phyloP scores from a whole-genome alignment of 2,329 filamentous ascomycete species.

The Chaetomium sp. region DNA sequence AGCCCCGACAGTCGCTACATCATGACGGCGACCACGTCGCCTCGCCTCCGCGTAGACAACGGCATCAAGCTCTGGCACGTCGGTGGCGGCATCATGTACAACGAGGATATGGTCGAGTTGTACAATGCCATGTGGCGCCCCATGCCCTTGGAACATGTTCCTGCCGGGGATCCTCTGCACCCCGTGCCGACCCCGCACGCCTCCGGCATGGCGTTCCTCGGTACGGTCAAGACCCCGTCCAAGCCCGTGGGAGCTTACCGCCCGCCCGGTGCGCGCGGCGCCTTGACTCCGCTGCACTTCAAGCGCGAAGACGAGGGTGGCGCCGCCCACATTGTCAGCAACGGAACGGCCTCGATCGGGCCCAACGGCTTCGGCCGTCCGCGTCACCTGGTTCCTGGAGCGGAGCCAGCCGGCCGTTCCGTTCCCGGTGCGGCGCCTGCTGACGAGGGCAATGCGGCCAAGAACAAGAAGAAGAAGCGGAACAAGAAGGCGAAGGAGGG shows the following conservation, averaged over 20 bases:
- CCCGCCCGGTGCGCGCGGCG: constrained; percentile 88
- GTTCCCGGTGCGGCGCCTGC: constrained; percentile 70
- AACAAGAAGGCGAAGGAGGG: constrained; percentile 82
- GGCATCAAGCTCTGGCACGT: constrained; percentile 95
- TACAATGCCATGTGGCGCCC: constrained; percentile 92
- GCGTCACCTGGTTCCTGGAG: constrained; percentile 82
- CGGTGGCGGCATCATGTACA: constrained; percentile 86
- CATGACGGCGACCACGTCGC: constrained; percentile 96
- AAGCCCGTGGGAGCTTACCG: constrained; percentile 98
- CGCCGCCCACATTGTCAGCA: constrained; percentile 76
- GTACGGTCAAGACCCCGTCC: constrained; percentile 87
- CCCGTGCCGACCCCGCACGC: constrained; percentile 76
- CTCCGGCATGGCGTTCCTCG: constrained; percentile 80
- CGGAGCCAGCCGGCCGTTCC: constrained; percentile 68
- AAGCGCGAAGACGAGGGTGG: constrained; percentile 97
- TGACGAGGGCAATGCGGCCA: constrained; percentile 71
- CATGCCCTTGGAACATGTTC: constrained; percentile 61
- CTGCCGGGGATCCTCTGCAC: constrained; percentile 69
- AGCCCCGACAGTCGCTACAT: constrained; percentile 94
- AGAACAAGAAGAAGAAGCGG: constrained; percentile 99
- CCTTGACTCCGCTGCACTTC: constrained; percentile 87
- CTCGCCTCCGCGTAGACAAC: constrained; percentile 93
- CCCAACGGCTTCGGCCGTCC: constrained; percentile 78
- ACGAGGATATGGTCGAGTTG: constrained; percentile 90
- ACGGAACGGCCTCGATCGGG: constrained; percentile 69